These are phyloP conservation scores for Aureobasidium melanogenum DNA, from an alignment of 2,329 filamentous ascomycete genomes.

Conservation along the genomic window DNA sequence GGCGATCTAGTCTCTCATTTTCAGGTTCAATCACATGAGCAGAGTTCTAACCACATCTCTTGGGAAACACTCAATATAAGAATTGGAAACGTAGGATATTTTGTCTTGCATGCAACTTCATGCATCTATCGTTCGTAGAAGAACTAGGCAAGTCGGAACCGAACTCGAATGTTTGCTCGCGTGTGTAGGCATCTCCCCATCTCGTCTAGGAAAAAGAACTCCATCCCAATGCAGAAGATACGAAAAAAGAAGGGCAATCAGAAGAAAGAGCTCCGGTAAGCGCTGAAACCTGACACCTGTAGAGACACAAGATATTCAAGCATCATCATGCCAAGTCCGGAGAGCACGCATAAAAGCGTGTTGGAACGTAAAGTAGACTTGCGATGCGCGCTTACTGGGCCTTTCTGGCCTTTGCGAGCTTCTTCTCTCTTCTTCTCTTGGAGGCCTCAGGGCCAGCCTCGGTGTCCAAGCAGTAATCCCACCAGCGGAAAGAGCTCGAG, in stretches of 20 bases:
- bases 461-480: conserved; percentile 90
- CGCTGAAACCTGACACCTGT: neutral
- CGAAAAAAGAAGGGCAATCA: neutral
- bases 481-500: conserved; percentile 96
- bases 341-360: neutral
- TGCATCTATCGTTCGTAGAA: neutral
- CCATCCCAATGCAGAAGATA: conserved; percentile 12
- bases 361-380: neutral
- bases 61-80: neutral
- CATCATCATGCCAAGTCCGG: neutral
- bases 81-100: neutral
- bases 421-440: conserved; percentile 73
- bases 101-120: neutral
- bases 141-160: neutral
- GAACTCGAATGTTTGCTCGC: neutral
- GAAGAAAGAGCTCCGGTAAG: neutral
- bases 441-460: conserved; percentile 83
- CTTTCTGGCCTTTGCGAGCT: conserved; percentile 64
- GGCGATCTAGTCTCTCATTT: neutral
- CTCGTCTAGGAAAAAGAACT: conserved; percentile 4
- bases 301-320: neutral
- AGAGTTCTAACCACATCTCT: too few species aligned
- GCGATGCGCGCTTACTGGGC: conserved; percentile 40
- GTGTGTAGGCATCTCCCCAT: neutral
- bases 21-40: neutral